phyloP scores from a whole-genome alignment of 352 stramenopile species.

The Blastocystis sp. region DNA sequence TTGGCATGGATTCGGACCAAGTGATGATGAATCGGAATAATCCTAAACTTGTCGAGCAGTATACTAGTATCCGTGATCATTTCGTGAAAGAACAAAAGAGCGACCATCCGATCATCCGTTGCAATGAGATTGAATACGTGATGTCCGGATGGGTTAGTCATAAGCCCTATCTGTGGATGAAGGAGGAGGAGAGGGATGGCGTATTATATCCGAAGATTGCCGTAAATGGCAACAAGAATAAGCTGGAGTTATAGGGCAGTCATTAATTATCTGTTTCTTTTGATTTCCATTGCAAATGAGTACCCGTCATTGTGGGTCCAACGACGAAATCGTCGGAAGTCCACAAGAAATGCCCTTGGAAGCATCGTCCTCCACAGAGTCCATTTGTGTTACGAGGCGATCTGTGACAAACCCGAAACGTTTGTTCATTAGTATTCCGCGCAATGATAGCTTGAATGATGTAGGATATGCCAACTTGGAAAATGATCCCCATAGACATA shows the following conservation, averaged over 20 bases:
- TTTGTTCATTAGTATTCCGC: not conserved
- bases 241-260: not conserved
- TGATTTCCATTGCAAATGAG: no score
- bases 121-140: constrained; percentile 1
- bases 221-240: not conserved
- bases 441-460: not conserved
- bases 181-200: not conserved
- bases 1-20: not conserved
- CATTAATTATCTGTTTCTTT: no score
- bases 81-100: not conserved
- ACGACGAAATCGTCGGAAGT: no score
- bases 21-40: not conserved
- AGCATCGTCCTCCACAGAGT: no score
- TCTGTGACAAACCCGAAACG: not conserved
- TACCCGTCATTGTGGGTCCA: no score
- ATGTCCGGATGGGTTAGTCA: constrained; percentile 25
- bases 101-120: not conserved
- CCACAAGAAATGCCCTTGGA: no score
- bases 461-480: no score
- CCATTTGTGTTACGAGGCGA: not conserved
- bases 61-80: not conserved
- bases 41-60: not conserved
- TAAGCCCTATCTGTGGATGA: constrained; percentile 4
- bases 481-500: no score
- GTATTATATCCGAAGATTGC: constrained; percentile 36